Evolutionary conservation across 1,139 yeast species (phyloP).

Genomic region (Taphrina wiesneri): DNA sequence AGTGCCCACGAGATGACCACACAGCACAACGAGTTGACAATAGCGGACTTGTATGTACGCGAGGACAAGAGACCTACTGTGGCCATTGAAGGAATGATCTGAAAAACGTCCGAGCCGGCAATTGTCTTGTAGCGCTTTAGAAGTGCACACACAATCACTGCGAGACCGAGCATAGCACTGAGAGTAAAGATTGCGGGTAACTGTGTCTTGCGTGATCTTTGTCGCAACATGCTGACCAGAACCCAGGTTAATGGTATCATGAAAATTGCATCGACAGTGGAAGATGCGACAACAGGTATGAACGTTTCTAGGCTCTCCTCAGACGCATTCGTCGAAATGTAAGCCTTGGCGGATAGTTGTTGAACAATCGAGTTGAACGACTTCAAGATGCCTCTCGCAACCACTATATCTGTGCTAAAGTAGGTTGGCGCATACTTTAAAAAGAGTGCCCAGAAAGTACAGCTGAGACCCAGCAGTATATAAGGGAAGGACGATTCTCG

Average conservation of each 20-base stretch:
- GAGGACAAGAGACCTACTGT: background rate
- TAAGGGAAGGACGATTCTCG: background rate
- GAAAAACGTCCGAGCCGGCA: slow-evolving; percentile 4
- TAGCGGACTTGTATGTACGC: background rate
- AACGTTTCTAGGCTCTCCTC: background rate
- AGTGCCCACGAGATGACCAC: background rate
- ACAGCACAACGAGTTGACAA: background rate
- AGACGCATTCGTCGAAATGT: background rate
- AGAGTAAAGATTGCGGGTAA: background rate
- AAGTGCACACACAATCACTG: background rate
- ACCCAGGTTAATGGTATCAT: background rate
- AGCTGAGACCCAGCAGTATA: background rate
- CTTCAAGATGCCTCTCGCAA: background rate
- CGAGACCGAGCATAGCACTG: background rate
- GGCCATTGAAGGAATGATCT: background rate
- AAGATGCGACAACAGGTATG: background rate
- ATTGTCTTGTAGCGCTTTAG: background rate
- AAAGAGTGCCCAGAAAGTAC: background rate
- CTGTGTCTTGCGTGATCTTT: slow-evolving; percentile 9
- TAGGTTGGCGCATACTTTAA: background rate
- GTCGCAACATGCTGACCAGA: slow-evolving; percentile 5
- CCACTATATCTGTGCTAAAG: background rate
- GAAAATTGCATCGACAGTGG: background rate
- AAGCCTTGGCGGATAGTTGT: background rate
- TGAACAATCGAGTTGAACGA: background rate